Base-by-base conservation (phyloP, 306 rosid genomes). In the Lathyrus oleraceus region DNA sequence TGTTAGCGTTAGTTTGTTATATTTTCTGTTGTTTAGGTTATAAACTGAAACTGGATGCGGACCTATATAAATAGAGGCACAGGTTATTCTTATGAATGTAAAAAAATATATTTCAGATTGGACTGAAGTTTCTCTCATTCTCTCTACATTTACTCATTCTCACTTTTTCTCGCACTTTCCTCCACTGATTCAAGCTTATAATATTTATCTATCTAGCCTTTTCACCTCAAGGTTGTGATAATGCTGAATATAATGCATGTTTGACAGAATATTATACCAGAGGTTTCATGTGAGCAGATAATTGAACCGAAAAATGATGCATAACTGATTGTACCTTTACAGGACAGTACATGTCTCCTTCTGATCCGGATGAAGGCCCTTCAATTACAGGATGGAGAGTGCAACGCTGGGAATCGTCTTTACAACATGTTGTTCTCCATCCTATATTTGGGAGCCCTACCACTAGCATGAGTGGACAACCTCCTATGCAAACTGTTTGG, bases 341-440 rank as follows among this genome's bases (percentile, higher is more conserved):
- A 94, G 99, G 99, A 57, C 99, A 94, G 73, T 94, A 94, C 83
- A 94, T 94, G 99, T 94, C 99, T 62, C 99, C 99, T 23, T 94
- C 87, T 80, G 99, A 94, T 85, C 99, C 99, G 8, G 99, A 94
- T 73, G 99, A 94, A 81, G 99, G 99, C 39, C 99, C 99, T 51
- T 89, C 99, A 61, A 82, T 94, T 64, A 88, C 99, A 7, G 99
- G 99, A 62, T 94, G 99, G 99, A 91, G 99, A 79, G 99, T 94
- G 77, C 99, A 94, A 76, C 99, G 99, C n/a, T 94, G 99, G 99
- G 97, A 91, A 83, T 94, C 99, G 48, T 91, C 99, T 51, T 86
- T 91, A 73, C 90, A 91, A 70, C 88, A 85, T 23, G 99, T 94
- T 51, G 99, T 91, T 72, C 97, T 94, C 71, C 99, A 94, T 83